Evolutionary conservation across 2,329 filamentous ascomycete species (phyloP).

Genomic region (Ascochyta lentis): DNA sequence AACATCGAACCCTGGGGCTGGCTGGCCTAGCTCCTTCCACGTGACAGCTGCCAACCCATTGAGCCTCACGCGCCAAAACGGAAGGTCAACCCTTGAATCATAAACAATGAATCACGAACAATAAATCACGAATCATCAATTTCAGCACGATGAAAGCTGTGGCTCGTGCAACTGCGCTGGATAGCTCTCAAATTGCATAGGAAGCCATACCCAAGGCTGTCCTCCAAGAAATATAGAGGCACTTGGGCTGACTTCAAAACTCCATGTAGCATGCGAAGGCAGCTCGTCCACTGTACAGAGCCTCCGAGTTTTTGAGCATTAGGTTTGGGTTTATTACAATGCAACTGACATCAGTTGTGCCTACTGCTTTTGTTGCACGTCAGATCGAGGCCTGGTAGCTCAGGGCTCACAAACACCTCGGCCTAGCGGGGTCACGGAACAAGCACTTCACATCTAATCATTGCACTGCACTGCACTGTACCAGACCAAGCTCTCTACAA

Average conservation of each 20-base stretch:
- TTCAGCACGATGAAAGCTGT: not conserved
- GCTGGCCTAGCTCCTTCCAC: constrained; percentile 13
- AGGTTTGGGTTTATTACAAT: too few relatives aligned
- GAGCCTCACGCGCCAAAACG: constrained; percentile 4
- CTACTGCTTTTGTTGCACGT: too few relatives aligned
- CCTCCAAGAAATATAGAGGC: too few relatives aligned
- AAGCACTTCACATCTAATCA: not conserved
- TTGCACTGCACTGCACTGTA: not conserved
- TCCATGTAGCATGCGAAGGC: too few relatives aligned
- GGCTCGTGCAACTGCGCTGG: not conserved
- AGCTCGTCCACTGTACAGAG: too few relatives aligned
- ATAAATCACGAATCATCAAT: not conserved
- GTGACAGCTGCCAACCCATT: constrained; percentile 20
- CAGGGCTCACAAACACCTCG: constrained; percentile 18
- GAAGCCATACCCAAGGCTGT: too few relatives aligned
- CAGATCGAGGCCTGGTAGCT: not conserved
- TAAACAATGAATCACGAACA: not conserved
- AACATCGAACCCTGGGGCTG: constrained; percentile 20
- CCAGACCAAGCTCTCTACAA: not conserved
- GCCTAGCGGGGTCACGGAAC: constrained; percentile 26
- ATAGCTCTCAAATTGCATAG: too few relatives aligned
- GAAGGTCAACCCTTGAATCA: not conserved
- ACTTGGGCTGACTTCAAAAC: too few relatives aligned
- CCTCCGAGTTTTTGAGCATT: too few relatives aligned
- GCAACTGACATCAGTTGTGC: too few relatives aligned